These are phyloP conservation scores for Lipomyces starkeyi DNA, from an alignment of 805 yeast species.

Conservation along the genomic window DNA sequence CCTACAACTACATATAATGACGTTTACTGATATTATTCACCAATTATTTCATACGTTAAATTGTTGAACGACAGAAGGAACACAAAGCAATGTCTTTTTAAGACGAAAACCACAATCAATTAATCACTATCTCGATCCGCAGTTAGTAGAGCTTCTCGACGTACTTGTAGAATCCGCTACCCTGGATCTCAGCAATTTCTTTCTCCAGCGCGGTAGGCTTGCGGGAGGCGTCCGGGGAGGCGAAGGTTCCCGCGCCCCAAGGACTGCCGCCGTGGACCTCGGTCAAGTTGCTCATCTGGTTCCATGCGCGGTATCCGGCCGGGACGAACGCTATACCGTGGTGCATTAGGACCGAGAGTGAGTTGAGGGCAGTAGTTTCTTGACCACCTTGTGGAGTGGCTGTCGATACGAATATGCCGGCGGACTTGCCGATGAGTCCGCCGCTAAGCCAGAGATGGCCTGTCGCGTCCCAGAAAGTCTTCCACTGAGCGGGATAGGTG, in stretches of 20 bases:
- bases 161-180: slow-evolving; percentile 62
- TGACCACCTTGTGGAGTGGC: slow-evolving; percentile 81
- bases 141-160: slow-evolving; percentile 39
- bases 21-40: neutral
- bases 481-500: slow-evolving; percentile 75
- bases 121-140: neutral
- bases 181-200: slow-evolving; percentile 70
- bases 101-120: neutral
- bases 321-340: slow-evolving; percentile 82
- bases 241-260: slow-evolving; percentile 86
- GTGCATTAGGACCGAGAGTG: slow-evolving; percentile 66
- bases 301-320: slow-evolving; percentile 71
- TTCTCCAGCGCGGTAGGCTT: slow-evolving; percentile 67
- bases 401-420: slow-evolving; percentile 72
- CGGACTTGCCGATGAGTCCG: slow-evolving; percentile 68
- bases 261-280: slow-evolving; percentile 84
- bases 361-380: slow-evolving; percentile 68
- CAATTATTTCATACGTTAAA: neutral
- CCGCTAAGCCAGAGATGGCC: slow-evolving; percentile 66
- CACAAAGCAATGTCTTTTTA: neutral
- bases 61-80: neutral
- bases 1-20: neutral
- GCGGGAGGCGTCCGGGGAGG: slow-evolving; percentile 79
- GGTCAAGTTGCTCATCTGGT: slow-evolving; percentile 59
- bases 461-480: slow-evolving; percentile 75